phyloP scores from a whole-genome alignment of 208 protist species.

The Leishmania arabica region DNA sequence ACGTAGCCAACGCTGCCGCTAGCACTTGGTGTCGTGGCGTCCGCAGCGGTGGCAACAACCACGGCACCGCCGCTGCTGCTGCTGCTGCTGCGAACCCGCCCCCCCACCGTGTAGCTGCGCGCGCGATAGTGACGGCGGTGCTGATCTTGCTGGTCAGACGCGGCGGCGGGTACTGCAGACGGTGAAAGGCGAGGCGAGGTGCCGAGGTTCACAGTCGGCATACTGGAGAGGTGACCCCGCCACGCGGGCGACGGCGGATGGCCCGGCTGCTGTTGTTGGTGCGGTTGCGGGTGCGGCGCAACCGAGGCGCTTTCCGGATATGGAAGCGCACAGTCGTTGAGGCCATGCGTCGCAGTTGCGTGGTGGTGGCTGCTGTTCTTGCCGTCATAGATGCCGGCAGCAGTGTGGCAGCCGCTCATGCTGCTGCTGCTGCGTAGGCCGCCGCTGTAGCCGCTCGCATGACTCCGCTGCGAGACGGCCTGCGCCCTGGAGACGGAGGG shows the following conservation, averaged over 20 bases:
- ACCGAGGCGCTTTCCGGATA: background rate
- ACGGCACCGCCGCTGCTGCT: background rate
- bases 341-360: background rate
- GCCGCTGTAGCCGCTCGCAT: background rate
- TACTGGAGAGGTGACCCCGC: background rate
- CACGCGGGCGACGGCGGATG: background rate
- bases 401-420: slow-evolving; percentile 5
- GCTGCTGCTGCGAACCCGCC: background rate
- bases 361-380: background rate
- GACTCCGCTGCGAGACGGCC: background rate
- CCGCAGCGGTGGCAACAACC: slow-evolving; percentile 1
- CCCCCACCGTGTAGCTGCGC: slow-evolving; percentile 21
- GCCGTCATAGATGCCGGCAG: background rate
- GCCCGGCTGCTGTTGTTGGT: background rate
- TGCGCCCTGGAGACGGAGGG: background rate
- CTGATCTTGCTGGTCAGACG: background rate
- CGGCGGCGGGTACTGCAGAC: background rate
- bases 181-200: background rate
- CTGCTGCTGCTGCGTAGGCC: slow-evolving; percentile 8
- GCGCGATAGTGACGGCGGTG: slow-evolving; percentile 6
- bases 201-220: background rate
- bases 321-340: background rate
- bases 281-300: background rate
- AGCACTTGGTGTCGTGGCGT: background rate
- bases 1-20: background rate